Evolutionary conservation across 768 basidiomycete species (phyloP).

Genomic region (Cytidiella melzeri): DNA sequence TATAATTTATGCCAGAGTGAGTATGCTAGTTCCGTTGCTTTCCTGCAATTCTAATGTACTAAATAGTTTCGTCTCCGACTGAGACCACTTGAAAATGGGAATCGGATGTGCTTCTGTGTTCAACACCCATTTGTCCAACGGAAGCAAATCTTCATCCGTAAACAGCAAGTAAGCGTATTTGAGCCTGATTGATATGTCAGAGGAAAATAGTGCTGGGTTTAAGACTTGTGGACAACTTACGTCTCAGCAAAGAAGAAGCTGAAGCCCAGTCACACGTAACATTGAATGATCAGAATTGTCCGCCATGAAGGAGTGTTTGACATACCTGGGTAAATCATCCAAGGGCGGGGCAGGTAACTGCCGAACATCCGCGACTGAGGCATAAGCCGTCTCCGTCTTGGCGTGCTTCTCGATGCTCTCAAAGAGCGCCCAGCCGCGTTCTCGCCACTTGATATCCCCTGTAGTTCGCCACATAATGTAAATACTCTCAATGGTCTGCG

Average conservation of each 20-base stretch:
- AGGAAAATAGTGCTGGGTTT: background rate
- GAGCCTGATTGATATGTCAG: constrained; percentile 33
- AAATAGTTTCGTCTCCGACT: constrained; percentile 36
- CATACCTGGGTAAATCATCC: constrained; percentile 69
- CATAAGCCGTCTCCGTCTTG: constrained; percentile 54
- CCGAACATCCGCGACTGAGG: constrained; percentile 48
- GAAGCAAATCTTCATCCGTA: constrained; percentile 51
- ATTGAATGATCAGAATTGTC: background rate
- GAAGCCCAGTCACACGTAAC: background rate
- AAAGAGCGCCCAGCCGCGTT: constrained; percentile 68
- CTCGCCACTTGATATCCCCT: constrained; percentile 61
- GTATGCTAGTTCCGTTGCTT: too few species aligned
- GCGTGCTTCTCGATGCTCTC: constrained; percentile 60
- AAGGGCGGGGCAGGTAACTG: constrained; percentile 30
- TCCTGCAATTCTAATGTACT: too few species aligned
- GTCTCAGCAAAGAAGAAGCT: constrained; percentile 52
- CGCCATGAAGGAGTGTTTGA: constrained; percentile 3
- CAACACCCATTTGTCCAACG: constrained; percentile 37
- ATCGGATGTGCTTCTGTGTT: constrained; percentile 65
- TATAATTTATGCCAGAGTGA: too few species aligned
- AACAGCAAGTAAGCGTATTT: constrained; percentile 72
- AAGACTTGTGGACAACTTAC: constrained; percentile 16
- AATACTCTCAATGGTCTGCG: constrained; percentile 66
- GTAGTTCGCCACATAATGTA: constrained; percentile 70
- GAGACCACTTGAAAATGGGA: constrained; percentile 59